Base-by-base conservation (phyloP, 352 stramenopile genomes). In the Aphanomyces astaci region DNA sequence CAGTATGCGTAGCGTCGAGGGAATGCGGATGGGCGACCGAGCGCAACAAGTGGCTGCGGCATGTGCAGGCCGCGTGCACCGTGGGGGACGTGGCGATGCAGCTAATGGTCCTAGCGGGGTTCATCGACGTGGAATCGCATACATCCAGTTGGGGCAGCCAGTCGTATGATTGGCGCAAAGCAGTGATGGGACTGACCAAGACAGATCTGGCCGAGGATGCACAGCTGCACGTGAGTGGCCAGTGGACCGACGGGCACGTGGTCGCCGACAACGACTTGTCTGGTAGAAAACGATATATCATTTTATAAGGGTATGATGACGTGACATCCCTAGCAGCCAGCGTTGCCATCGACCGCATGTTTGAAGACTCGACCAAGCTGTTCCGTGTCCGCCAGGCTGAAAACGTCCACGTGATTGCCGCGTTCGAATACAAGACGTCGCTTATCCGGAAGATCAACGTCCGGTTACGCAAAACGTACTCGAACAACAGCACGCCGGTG, bases 301-400 rank as follows among this genome's bases (percentile, higher is more conserved):
- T n/a, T n/a, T n/a, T n/a, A n/a, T n/a, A n/a, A n/a, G n/a, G n/a
- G n/a, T n/a, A n/a, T n/a, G n/a, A n/a, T n/a, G n/a, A n/a, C n/a
- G n/a, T n/a, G n/a, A n/a, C n/a, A n/a, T n/a, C n/a, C n/a, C n/a
- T n/a, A n/a, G 1, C 19, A 19, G 25, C 24, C 32, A 24, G 15
- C 7, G 13, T 45, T 13, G 5, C 25, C 2, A 5, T 48, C 7
- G 13, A 68, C n/a, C 40, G 24, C 30, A 49, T 68, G 17, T 68
- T 68, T 46, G 62, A 68, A 36, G 62, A 68, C 62, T 46, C 49
- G 9, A 3, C 62, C 11, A 68, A 68, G 33, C 62, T 68, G 3
- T 68, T 68, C 39, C 62, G 62, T 22, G 62, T 68, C 11, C 62
- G 62, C 3, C 39, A 68, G 28, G 22, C 62, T 9, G 39, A 52